Percentiles rank a stretch among this genome's conserved stretches.
Conservation (phyloP, 2,329 filamentous ascomycete genomes). For the Ophiosphaerella narmari region DNA sequence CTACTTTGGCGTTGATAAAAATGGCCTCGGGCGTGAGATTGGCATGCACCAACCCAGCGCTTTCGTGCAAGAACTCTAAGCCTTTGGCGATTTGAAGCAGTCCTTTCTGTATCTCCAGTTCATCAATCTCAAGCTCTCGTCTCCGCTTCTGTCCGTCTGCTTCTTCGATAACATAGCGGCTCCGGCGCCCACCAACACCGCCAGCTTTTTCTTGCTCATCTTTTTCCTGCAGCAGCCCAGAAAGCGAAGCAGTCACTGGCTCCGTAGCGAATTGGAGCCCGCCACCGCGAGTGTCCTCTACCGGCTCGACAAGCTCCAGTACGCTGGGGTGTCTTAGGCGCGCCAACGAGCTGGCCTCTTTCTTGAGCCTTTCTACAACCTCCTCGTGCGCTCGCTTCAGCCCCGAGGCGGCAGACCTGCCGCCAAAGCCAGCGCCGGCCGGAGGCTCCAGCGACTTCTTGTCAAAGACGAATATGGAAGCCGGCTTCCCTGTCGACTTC, state of each 20-base stretch:
- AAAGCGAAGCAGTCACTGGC: constrained; percentile 84
- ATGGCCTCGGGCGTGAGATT: constrained; percentile 94
- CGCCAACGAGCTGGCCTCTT: constrained; percentile 87
- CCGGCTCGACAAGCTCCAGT: constrained; percentile 88
- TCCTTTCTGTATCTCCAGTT: constrained; percentile 96
- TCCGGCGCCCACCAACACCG: constrained; percentile 70
- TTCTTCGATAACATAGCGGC: constrained; percentile 81
- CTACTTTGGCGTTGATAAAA: constrained; percentile 87
- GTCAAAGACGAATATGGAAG: constrained; percentile 94
- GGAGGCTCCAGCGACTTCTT: constrained; percentile 79
- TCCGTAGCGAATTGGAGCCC: constrained; percentile 97
- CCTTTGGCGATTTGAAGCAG: constrained; percentile 91
- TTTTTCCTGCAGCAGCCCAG: constrained; percentile 81
- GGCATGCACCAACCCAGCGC: constrained; percentile 88
- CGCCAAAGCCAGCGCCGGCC: constrained; percentile 61
- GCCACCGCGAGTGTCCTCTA: constrained; percentile 89
- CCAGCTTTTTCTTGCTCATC: constrained; percentile 79
- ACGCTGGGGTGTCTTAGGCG: constrained; percentile 89
- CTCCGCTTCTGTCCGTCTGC: constrained; percentile 70
- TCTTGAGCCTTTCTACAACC: constrained; percentile 86
- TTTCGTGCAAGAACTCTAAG: constrained; percentile 93
- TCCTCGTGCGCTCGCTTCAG: constrained; percentile 85
- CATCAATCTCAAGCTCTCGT: constrained; percentile 89
- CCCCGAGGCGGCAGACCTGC: constrained; percentile 64
- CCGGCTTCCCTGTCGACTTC: constrained; percentile 87